Evolutionary conservation across 495 filamentous ascomycete species (phyloP), one percentile per base, ranked within the genome.

Genomic region (Penicillium lagena): DNA sequence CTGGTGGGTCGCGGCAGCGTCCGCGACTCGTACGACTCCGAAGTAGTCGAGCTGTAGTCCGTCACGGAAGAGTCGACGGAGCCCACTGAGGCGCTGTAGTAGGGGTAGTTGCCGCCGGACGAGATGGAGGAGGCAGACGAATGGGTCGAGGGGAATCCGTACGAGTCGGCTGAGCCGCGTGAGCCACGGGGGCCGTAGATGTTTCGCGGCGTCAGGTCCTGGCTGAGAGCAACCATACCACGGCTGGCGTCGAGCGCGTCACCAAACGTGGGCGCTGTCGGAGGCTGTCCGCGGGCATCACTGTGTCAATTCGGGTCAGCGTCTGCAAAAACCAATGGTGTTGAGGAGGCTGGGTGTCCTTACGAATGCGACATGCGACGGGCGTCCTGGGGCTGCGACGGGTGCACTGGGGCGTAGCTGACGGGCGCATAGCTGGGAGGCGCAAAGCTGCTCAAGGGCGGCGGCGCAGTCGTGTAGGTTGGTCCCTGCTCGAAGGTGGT

Each of bases 91-190:
- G 86, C 84, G 50, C 86, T 88, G 65, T 93, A 90, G 52, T 88
- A 87, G 42, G 78, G 75, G 49, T 82, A 81, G 47, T 73, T 78
- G 58, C 80, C 71, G 12, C 81, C 78, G 10, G 90, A 95, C 4
- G 93, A 98, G 48, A 97, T 88, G 34, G 94, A 97, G 2, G 94
- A 97, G 55, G 79, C 88, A n/a, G 87, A 80, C 1, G 93, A 97
- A 67, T 97, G 91, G 12, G 85, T 78, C 12, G 88, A 77, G 1
- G 91, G 91, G 63, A 96, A 96, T 17, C 91, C 91, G 55, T 96
- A 96, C 8, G 89, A 89, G 62, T 96, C 89, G n/a, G 79, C 72
- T 2, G 90, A 90, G 30, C 81, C 81, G 30, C 88, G 75, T 28
- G 78, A 72, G 17, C 67, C 71, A 46, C 77, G 79, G 48, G 81